These are phyloP conservation scores for Glaciozyma martinii DNA, from an alignment of 768 basidiomycete species.

Conservation along the genomic window DNA sequence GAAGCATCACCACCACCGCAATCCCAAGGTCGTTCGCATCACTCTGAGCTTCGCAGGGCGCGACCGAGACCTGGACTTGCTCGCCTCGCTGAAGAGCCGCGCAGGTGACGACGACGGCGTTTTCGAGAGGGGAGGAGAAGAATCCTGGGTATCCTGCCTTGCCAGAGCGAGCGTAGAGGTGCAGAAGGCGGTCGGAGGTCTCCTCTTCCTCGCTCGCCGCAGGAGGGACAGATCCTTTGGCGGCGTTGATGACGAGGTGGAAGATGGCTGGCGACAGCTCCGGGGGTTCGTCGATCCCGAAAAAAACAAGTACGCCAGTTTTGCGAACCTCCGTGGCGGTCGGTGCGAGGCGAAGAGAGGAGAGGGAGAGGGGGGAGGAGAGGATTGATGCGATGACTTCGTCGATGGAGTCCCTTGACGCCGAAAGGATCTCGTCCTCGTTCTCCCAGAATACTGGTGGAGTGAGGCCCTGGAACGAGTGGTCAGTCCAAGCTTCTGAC, in stretches of 20 bases:
- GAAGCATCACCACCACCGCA: constrained; percentile 51
- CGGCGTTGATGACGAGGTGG: not conserved
- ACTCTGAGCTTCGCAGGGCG: constrained; percentile 53
- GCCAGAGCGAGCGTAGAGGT: constrained; percentile 36
- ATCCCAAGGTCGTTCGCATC: constrained; percentile 57
- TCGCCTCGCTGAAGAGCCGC: constrained; percentile 38
- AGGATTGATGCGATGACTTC: constrained; percentile 40
- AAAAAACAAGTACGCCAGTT: constrained; percentile 6
- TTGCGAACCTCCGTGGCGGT: constrained; percentile 3
- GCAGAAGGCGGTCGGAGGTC: not conserved
- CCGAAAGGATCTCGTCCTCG: constrained; percentile 46
- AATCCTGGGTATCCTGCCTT: constrained; percentile 53
- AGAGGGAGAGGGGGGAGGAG: constrained; percentile 3
- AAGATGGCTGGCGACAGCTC: not conserved
- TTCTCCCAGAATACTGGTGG: constrained; percentile 64
- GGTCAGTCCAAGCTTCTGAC: not conserved
- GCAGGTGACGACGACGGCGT: constrained; percentile 46
- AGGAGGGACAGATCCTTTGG: not conserved
- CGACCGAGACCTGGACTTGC: constrained; percentile 41
- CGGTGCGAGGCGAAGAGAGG: not conserved
- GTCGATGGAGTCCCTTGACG: constrained; percentile 49
- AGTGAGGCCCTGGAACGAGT: constrained; percentile 55
- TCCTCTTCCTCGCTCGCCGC: not conserved
- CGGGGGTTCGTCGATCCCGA: not conserved
- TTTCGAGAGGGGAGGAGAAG: constrained; percentile 47